Conservation (phyloP, 192 early-diverging fungal genomes). For the Phycomyces nitens region DNA sequence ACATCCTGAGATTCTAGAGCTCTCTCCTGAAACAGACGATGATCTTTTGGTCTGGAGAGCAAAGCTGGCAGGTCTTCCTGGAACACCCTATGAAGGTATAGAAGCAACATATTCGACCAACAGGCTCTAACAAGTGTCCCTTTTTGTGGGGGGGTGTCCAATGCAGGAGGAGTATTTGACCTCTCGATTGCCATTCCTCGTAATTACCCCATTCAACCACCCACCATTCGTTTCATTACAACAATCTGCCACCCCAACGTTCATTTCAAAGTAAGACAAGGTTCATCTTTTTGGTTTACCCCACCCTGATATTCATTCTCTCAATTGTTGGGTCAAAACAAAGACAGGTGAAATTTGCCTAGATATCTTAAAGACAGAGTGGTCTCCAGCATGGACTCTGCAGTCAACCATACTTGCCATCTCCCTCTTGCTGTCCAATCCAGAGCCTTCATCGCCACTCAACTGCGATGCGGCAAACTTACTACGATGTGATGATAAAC, state of each 20-base stretch:
- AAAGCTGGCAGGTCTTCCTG: conserved; percentile 56
- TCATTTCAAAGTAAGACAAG: conserved; percentile 73
- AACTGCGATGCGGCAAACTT: conserved; percentile 97
- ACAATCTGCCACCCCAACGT: conserved; percentile 92
- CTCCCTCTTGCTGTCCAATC: conserved; percentile 74
- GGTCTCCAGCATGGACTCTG: conserved; percentile 96
- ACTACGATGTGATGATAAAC: conserved; percentile 77
- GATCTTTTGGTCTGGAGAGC: conserved; percentile 69
- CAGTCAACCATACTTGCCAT: conserved; percentile 82
- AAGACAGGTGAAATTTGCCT: conserved; percentile 96
- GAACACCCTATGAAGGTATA: conserved; percentile 70
- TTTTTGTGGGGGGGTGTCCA: background rate
- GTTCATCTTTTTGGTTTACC: background rate
- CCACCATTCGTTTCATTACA: conserved; percentile 68
- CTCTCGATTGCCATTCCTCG: conserved; percentile 68
- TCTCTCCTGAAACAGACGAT: conserved; percentile 63
- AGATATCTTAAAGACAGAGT: conserved; percentile 89
- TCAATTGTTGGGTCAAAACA: background rate
- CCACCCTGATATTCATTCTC: background rate
- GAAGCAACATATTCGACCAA: background rate
- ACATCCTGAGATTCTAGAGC: conserved; percentile 53
- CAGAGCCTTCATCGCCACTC: conserved; percentile 86
- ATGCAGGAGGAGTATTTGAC: conserved; percentile 64
- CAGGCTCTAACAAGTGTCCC: background rate
- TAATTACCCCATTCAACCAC: conserved; percentile 77